A percentile compares a stretch with the other conserved stretches of the same genome.
Conservation (phyloP, 1,284 basidiomycete genomes). For the Crepidotus sp. region DNA sequence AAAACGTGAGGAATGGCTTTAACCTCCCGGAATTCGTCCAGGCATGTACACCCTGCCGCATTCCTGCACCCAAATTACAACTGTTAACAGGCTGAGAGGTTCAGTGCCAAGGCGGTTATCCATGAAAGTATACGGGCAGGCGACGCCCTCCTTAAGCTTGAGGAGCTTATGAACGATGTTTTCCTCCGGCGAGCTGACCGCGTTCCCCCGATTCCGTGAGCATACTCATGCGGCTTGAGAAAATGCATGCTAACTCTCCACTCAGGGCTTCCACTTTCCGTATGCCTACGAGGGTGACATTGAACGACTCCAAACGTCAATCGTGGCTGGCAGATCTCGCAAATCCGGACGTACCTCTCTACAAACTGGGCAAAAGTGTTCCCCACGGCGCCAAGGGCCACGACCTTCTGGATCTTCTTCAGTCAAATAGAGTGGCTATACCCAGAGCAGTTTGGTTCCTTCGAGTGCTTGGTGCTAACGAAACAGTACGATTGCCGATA, state of each 20-base stretch:
- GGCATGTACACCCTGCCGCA: slow-evolving; percentile 31
- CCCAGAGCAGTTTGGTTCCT: slow-evolving; percentile 93
- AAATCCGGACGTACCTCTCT: slow-evolving; percentile 79
- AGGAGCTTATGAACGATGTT: slow-evolving; percentile 75
- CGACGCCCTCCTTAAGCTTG: slow-evolving; percentile 57
- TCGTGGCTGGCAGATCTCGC: slow-evolving; percentile 90
- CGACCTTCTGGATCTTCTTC: slow-evolving; percentile 84
- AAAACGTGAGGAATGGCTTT: slow-evolving; percentile 76
- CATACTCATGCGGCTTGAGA: slow-evolving; percentile 9
- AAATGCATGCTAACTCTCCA: slow-evolving; percentile 1
- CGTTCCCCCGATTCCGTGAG: slow-evolving; percentile 55
- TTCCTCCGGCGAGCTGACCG: slow-evolving; percentile 55
- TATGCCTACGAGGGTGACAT: slow-evolving; percentile 80
- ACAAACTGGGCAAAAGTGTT: slow-evolving; percentile 82
- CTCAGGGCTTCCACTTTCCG: slow-evolving; percentile 54
- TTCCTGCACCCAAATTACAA: slow-evolving; percentile 1
- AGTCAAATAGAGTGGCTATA: slow-evolving; percentile 74
- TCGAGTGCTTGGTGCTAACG: slow-evolving; percentile 89
- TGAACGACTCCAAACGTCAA: slow-evolving; percentile 82
- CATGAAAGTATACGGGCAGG: slow-evolving; percentile 42
- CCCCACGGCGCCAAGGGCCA: slow-evolving; percentile 92
- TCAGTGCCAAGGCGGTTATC: slow-evolving; percentile 49
- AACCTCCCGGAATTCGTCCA: slow-evolving; percentile 50
- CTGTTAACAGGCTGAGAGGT: slow-evolving; percentile 48
- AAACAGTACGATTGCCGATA: slow-evolving; percentile 54